These are phyloP conservation scores for Sordariomycetes sp. DNA, from an alignment of 2,329 filamentous ascomycete species.

Conservation along the genomic window DNA sequence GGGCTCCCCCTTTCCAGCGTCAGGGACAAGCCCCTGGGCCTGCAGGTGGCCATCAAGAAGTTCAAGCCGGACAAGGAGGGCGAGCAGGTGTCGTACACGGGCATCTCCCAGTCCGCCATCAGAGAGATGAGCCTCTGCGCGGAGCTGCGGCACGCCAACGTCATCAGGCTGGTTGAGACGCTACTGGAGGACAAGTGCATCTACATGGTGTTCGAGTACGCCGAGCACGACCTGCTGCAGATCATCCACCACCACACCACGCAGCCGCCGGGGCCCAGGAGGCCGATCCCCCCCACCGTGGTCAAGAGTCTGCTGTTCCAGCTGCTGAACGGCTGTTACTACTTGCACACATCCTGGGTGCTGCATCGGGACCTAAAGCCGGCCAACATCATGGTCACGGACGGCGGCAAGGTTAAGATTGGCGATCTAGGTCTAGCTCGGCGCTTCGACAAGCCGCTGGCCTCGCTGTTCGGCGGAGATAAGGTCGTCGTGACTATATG, in stretches of 20 bases:
- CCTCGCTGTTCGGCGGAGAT: slow-evolving; percentile 85
- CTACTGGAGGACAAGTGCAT: slow-evolving; percentile 98
- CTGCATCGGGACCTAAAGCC: slow-evolving; percentile 95
- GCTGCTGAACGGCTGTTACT: slow-evolving; percentile 87
- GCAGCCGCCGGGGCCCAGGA: slow-evolving; percentile 72
- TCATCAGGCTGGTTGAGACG: slow-evolving; percentile 87
- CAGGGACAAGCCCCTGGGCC: slow-evolving; percentile 38
- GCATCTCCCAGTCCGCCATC: slow-evolving; percentile 93
- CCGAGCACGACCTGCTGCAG: slow-evolving; percentile 92
- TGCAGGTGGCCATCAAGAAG: slow-evolving; percentile 96
- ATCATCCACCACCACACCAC: slow-evolving; percentile 98
- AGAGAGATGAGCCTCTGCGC: slow-evolving; percentile 97
- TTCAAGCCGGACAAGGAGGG: slow-evolving; percentile 99
- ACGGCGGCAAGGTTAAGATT: slow-evolving; percentile 81
- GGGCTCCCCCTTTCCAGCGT: no score
- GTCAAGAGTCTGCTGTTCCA: slow-evolving; percentile 95
- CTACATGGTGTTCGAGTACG: slow-evolving; percentile 99
- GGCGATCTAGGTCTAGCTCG: slow-evolving; percentile 88
- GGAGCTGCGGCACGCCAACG: slow-evolving; percentile 79
- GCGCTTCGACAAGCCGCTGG: slow-evolving; percentile 87
- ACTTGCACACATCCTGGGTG: slow-evolving; percentile 94
- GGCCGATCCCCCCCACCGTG: slow-evolving; percentile 79
- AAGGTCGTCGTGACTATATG: slow-evolving; percentile 99
- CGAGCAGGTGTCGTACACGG: slow-evolving; percentile 88
- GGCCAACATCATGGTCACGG: slow-evolving; percentile 98